Evolutionary conservation across 169 alveolate genomes (phyloP), one percentile per base, ranked within the genome.

Genomic region (Plasmodium adleri): DNA sequence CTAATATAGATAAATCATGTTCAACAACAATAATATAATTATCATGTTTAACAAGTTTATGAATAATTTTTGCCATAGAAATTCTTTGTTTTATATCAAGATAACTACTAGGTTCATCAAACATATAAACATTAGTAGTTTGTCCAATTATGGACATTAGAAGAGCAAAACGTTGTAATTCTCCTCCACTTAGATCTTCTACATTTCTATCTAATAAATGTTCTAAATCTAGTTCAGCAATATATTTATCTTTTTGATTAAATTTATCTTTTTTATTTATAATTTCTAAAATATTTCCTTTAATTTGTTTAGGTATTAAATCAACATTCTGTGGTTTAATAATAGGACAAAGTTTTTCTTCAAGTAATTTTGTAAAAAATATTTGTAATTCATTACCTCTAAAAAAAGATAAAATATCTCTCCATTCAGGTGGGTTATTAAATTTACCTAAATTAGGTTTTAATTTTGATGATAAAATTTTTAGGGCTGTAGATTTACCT

Each of bases 71-170:
- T 10, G 99, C 99, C 52, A 99, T 99, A 32, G 96, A 96, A 15
- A 99, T 96, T 68, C 99, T 94, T 93, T 98, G 99, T 90, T 96
- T 97, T 17, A 99, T 99, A 94, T 99, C 99, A 72, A 98, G 95
- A 93, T 99, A 99, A 59, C 99, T 97, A 72, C 99, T 96, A 0
- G 99, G 99, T 95, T 99, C 99, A 93, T 99, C 99, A 90, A 98
- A 98, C 99, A 98, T 98, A 85, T 97, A 97, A 56, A 98, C 99
- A 72, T 98, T 97, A 22, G 98, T 96, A 64, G 97, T 96, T 89
- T 96, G 97, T 6, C 91, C 91, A 63, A 98, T 95, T n/a, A 98
- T 95, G 13, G 98, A 98, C 50, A 98, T 99, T 24, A 98, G 95
- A 26, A 98, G 96, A 74, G 99, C 99, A 91, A 99, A 98, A 56